These are phyloP conservation scores for Picea sitchensis DNA, from an alignment of 75 land plant species.

Conservation along the genomic window DNA sequence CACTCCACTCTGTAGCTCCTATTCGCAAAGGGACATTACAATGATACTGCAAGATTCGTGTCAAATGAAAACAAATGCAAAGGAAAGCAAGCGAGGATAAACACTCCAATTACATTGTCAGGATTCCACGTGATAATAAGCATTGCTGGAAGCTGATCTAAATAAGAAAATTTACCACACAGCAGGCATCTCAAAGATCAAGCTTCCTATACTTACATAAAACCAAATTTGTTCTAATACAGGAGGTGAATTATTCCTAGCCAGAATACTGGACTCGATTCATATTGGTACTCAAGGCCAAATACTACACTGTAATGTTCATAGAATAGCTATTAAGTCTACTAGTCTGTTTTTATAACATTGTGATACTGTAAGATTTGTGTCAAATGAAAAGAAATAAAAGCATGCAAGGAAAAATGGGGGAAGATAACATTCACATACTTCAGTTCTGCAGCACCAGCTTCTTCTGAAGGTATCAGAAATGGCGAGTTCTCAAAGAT, in stretches of 20 bases:
- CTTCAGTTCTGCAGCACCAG: constrained; percentile 58
- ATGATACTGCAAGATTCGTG: too few relatives aligned
- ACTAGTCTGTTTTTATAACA: neutral
- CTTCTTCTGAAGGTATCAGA: constrained; percentile 90
- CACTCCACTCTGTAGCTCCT: too few relatives aligned
- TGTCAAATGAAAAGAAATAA: neutral
- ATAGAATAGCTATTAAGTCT: neutral
- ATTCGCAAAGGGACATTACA: too few relatives aligned
- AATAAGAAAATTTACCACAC: neutral
- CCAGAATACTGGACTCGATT: neutral
- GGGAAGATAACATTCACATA: constrained; percentile 11
- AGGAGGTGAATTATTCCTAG: neutral
- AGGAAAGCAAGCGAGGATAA: neutral
- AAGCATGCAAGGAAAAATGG: neutral
- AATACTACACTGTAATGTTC: neutral
- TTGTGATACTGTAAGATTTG: neutral
- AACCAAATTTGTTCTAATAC: neutral
- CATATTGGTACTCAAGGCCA: neutral
- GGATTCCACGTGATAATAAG: too few relatives aligned
- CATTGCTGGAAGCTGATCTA: neutral
- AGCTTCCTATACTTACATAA: neutral
- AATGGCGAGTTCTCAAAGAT: constrained; percentile 94
- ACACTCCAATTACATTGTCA: too few relatives aligned
- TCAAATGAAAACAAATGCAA: neutral
- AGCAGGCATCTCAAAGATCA: neutral